Percentiles rank a stretch among this genome's conserved stretches.
Conservation (phyloP, 176 grass and related monocot genomes). For the Oryza meridionalis region DNA sequence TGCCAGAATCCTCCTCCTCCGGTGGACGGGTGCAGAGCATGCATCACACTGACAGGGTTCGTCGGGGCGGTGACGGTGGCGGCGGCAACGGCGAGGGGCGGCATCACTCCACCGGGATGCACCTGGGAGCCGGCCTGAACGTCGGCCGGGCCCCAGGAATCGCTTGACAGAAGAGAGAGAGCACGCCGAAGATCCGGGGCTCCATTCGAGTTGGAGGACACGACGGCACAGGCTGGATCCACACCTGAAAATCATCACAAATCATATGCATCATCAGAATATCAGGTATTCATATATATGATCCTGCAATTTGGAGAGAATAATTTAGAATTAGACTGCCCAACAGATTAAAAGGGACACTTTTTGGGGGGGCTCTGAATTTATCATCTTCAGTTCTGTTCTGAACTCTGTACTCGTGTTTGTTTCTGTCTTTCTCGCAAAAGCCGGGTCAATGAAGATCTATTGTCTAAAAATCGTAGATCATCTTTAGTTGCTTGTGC, state of each 20-base stretch:
- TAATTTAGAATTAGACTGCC: too few species aligned
- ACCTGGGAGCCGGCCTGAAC: slow-evolving; percentile 33
- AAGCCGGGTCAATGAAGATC: too few species aligned
- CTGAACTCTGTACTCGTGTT: too few species aligned
- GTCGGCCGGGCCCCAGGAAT: slow-evolving; percentile 11
- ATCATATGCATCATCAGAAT: background rate
- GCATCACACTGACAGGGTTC: background rate
- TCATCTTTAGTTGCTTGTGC: background rate
- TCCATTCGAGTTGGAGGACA: slow-evolving; percentile 37
- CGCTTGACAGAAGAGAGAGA: slow-evolving; percentile 99
- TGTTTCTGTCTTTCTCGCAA: too few species aligned
- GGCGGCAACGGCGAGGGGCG: background rate
- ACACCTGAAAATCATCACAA: slow-evolving; percentile 43
- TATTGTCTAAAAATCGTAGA: too few species aligned
- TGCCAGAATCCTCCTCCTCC: slow-evolving; percentile 38
- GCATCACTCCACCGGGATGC: slow-evolving; percentile 12
- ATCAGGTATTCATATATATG: background rate
- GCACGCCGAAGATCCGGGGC: slow-evolving; percentile 78
- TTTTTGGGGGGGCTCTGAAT: too few species aligned
- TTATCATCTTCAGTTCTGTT: too few species aligned
- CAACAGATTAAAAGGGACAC: too few species aligned
- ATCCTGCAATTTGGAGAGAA: too few species aligned
- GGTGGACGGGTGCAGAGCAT: background rate
- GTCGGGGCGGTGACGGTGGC: background rate
- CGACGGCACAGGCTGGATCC: slow-evolving; percentile 41